Percentiles rank a stretch among this genome's conserved stretches.
Conservation (phyloP, 176 grass and related monocot species). For the Chloris gayana region DNA sequence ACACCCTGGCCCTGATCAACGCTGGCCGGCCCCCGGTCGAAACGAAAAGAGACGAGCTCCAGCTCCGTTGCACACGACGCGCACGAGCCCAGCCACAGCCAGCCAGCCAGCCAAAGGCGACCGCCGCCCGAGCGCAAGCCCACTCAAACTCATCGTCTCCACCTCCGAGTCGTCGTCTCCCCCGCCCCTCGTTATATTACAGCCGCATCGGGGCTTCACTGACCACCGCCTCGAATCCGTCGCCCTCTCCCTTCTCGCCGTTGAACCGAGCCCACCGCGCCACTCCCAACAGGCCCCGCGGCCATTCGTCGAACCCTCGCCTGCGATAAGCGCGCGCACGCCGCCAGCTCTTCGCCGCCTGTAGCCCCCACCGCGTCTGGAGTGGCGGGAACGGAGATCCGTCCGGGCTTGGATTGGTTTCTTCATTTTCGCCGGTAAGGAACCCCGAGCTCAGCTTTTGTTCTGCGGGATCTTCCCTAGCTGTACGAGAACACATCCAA, state of each 20-base stretch:
- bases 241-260: neutral
- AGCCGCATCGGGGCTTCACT: constrained; percentile 18
- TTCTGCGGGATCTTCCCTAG: constrained; percentile 12
- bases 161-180: neutral
- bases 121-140: constrained; percentile 42
- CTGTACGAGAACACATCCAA: neutral
- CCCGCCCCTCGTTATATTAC: constrained; percentile 16
- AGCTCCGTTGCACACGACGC: neutral
- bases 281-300: neutral
- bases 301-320: neutral
- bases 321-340: neutral
- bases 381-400: constrained; percentile 23
- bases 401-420: neutral
- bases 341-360: neutral
- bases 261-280: neutral
- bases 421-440: constrained; percentile 1
- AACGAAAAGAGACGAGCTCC: neutral
- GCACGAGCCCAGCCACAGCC: neutral
- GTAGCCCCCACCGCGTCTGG: neutral
- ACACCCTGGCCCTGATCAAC: neutral
- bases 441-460: constrained; percentile 19
- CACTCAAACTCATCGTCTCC: constrained; percentile 8
- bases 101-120: constrained; percentile 41
- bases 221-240: constrained; percentile 31
- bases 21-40: constrained; percentile 21